These are phyloP conservation scores for Trichoderma aggressivum DNA, from an alignment of 2,329 filamentous ascomycete genomes.

Conservation along the genomic window DNA sequence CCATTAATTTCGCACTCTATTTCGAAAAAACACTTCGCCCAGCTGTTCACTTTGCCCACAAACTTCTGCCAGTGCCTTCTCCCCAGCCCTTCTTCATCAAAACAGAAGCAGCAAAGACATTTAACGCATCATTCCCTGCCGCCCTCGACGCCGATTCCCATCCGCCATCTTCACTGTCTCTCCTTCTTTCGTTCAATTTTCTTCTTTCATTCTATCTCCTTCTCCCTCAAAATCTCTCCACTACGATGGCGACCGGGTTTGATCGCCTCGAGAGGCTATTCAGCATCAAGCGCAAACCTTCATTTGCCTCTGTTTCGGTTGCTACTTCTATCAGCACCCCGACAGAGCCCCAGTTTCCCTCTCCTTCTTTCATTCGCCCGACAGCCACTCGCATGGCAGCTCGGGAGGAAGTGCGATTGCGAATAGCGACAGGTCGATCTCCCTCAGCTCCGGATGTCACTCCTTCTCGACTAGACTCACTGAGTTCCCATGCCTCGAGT, in stretches of 20 bases:
- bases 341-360: slow-evolving; percentile 43
- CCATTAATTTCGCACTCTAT: neutral
- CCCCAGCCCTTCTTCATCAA: neutral
- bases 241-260: slow-evolving; percentile 48
- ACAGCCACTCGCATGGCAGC: slow-evolving; percentile 54
- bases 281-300: slow-evolving; percentile 40
- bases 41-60: neutral
- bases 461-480: slow-evolving; percentile 16
- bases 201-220: neutral
- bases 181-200: neutral
- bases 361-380: slow-evolving; percentile 55
- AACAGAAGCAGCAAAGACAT: neutral
- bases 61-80: neutral
- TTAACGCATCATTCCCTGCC: neutral
- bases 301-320: slow-evolving; percentile 26
- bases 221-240: neutral
- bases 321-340: slow-evolving; percentile 23
- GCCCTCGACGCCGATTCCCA: neutral
- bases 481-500: slow-evolving; percentile 17
- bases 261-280: slow-evolving; percentile 53
- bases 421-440: slow-evolving; percentile 30
- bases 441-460: slow-evolving; percentile 27
- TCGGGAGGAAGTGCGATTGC: slow-evolving; percentile 45
- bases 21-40: neutral
- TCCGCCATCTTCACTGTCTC: neutral